Conservation (phyloP, 129 eudicot species). For the Solidago caesia region DNA sequence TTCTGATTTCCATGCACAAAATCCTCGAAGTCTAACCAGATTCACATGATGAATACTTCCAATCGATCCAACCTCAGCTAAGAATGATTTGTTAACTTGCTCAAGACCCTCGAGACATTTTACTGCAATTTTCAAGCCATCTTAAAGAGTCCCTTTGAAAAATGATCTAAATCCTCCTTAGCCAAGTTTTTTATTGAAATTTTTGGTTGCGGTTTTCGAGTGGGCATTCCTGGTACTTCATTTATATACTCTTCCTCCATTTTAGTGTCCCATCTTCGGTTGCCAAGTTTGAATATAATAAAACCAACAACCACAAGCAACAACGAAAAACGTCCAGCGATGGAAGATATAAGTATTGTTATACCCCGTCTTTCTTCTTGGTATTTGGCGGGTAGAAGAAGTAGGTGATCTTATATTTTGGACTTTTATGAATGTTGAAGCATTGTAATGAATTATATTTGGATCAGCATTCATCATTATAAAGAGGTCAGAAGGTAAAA, state of each 20-base stretch:
- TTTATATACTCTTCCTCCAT: slow-evolving; percentile 30
- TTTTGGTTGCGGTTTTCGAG: slow-evolving; percentile 23
- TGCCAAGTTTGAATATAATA: neutral
- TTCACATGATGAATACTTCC: slow-evolving; percentile 48
- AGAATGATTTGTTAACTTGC: slow-evolving; percentile 23
- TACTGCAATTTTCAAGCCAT: slow-evolving; percentile 31
- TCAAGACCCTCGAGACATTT: slow-evolving; percentile 27
- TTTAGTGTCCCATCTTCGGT: slow-evolving; percentile 1
- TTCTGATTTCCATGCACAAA: slow-evolving; percentile 33
- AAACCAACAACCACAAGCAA: neutral
- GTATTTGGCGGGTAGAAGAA: neutral
- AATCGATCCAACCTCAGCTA: slow-evolving; percentile 42
- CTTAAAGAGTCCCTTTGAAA: slow-evolving; percentile 21
- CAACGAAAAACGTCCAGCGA: slow-evolving; percentile 1
- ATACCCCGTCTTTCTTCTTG: neutral
- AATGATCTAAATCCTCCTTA: slow-evolving; percentile 46
- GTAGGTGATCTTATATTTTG: slow-evolving; percentile 10
- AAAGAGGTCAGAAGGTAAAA: slow-evolving; percentile 27
- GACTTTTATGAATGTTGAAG: slow-evolving; percentile 33
- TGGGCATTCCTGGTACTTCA: slow-evolving; percentile 30
- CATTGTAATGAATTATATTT: neutral
- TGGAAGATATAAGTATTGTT: slow-evolving; percentile 19
- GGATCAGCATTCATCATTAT: slow-evolving; percentile 10
- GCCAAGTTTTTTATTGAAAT: slow-evolving; percentile 38
- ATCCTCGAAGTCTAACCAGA: slow-evolving; percentile 38